Evolutionary conservation across 2,329 filamentous ascomycete genomes (phyloP).

Genomic region (Didymella segeticola): DNA sequence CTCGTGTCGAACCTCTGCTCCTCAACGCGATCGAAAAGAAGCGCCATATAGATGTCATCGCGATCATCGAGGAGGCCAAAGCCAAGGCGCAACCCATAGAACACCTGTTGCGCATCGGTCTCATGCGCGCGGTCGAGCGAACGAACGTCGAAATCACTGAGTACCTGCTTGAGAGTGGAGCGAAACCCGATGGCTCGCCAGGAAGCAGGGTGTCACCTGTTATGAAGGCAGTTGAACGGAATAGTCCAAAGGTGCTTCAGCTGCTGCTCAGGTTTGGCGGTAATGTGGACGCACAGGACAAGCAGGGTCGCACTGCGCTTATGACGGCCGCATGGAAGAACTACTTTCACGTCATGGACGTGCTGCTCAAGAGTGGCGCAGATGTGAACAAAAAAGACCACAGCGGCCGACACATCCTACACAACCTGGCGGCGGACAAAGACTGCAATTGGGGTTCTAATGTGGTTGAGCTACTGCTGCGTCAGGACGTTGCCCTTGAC

Average conservation of each 20-base stretch:
- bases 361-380: conserved; percentile 47
- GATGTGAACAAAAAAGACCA: conserved; percentile 49
- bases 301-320: conserved; percentile 46
- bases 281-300: conserved; percentile 44
- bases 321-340: conserved; percentile 49
- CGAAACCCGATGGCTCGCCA: conserved; percentile 43
- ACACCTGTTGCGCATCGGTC: conserved; percentile 46
- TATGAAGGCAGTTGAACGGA: conserved; percentile 39
- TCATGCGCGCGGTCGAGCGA: conserved; percentile 46
- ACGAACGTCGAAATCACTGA: conserved; percentile 39
- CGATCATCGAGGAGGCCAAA: conserved; percentile 46
- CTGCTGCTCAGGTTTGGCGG: conserved; percentile 42
- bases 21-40: conserved; percentile 46
- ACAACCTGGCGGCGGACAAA: conserved; percentile 50
- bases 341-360: conserved; percentile 42
- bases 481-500: conserved; percentile 51
- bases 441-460: conserved; percentile 57
- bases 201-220: conserved; percentile 41
- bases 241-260: conserved; percentile 38
- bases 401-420: conserved; percentile 43
- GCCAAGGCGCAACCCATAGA: conserved; percentile 40
- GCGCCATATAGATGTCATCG: conserved; percentile 38
- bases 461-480: conserved; percentile 52
- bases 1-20: conserved; percentile 44
- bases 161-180: conserved; percentile 43